phyloP scores from a whole-genome alignment of 768 basidiomycete genomes.

The Boletellus ananas region DNA sequence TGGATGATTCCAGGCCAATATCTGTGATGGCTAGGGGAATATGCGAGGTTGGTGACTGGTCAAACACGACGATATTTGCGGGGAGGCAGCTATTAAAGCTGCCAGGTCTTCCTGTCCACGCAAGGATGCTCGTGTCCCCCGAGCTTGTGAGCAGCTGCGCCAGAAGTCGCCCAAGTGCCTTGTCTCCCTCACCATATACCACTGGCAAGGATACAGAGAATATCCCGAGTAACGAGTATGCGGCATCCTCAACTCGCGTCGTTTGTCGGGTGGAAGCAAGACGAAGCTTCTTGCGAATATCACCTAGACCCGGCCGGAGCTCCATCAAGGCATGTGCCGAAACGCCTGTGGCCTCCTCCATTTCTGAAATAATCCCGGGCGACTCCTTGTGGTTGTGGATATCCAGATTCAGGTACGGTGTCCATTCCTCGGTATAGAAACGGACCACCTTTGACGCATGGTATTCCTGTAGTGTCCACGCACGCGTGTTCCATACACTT shows the following conservation, averaged over 20 bases:
- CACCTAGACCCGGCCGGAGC: slow-evolving; percentile 1
- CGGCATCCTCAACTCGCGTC: slow-evolving; percentile 7
- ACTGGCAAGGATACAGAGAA: slow-evolving; percentile 6
- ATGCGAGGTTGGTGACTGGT: neutral
- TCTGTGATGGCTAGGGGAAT: neutral
- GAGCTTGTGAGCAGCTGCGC: slow-evolving; percentile 6
- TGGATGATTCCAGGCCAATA: neutral
- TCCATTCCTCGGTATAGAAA: slow-evolving; percentile 12
- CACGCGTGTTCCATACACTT: slow-evolving; percentile 3
- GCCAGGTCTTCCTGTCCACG: slow-evolving; percentile 4
- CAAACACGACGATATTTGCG: neutral
- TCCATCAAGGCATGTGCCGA: neutral
- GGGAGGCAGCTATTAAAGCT: slow-evolving; percentile 9
- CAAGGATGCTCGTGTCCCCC: slow-evolving; percentile 5
- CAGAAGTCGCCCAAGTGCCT: slow-evolving; percentile 8
- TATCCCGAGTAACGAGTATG: slow-evolving; percentile 11
- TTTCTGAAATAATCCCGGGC: slow-evolving; percentile 2
- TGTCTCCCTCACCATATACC: slow-evolving; percentile 11
- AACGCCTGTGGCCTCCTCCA: slow-evolving; percentile 6
- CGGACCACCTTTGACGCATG: slow-evolving; percentile 7
- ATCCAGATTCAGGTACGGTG: slow-evolving; percentile 3
- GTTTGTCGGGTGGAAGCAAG: slow-evolving; percentile 8
- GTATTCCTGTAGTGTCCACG: slow-evolving; percentile 11
- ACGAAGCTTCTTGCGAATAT: slow-evolving; percentile 5
- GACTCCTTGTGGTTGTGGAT: slow-evolving; percentile 8